These are phyloP conservation scores for Nakazawaea populi DNA, from an alignment of 805 yeast species.

Conservation along the genomic window DNA sequence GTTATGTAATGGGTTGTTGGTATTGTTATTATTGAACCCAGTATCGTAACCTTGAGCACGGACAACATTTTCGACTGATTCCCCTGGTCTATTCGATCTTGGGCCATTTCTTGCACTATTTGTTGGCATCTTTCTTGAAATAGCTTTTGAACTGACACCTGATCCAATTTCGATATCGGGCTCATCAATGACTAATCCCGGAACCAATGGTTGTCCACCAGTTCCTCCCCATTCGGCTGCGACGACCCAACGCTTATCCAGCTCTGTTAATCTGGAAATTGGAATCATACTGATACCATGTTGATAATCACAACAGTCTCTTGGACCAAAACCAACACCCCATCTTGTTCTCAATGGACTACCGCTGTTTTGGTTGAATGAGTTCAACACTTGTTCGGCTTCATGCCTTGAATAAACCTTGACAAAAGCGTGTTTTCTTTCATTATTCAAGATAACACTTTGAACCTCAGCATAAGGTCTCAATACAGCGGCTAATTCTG, in stretches of 20 bases:
- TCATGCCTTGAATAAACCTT: conserved; percentile 88
- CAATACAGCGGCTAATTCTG: conserved; percentile 60
- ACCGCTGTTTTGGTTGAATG: conserved; percentile 55
- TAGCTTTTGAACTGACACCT: conserved; percentile 89
- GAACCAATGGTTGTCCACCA: conserved; percentile 73
- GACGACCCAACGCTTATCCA: conserved; percentile 85
- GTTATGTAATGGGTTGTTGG: conserved; percentile 11
- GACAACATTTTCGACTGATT: conserved; percentile 28
- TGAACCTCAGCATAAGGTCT: conserved; percentile 91
- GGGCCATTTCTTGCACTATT: conserved; percentile 84
- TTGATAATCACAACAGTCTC: conserved; percentile 96
- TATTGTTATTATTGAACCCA: conserved; percentile 13
- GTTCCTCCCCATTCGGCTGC: conserved; percentile 97
- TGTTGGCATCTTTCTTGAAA: conserved; percentile 88
- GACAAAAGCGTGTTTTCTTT: conserved; percentile 93
- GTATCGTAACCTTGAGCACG: conserved; percentile 13
- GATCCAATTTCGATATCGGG: conserved; percentile 97
- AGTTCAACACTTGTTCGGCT: conserved; percentile 76
- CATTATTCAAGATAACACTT: conserved; percentile 78
- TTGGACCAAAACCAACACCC: conserved; percentile 99
- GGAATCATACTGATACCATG: conserved; percentile 88
- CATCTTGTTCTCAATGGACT: conserved; percentile 78
- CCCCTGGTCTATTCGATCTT: conserved; percentile 64
- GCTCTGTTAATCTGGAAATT: conserved; percentile 82
- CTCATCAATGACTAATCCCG: conserved; percentile 86